Base-by-base conservation (phyloP, 805 yeast genomes). In the Lipomyces chichibuensis region DNA sequence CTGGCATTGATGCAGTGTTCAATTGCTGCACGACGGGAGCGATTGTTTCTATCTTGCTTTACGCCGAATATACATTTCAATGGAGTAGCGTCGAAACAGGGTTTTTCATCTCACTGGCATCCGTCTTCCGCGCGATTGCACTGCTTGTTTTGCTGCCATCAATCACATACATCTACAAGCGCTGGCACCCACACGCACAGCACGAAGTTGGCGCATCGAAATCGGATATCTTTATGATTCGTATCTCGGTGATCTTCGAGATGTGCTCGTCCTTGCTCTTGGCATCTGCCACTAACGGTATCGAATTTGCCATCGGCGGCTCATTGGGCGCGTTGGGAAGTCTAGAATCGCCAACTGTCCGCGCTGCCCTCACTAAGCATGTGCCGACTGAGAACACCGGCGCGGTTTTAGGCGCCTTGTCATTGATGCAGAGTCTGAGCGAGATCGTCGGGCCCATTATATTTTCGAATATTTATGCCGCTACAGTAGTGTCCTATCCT, bases 41-140 rank as follows among this genome's bases (percentile, higher is more conserved):
- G 51, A 35, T 63, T 9, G 35, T 56, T 59, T 59, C 62, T n/a
- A 32, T 71, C 20, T 54, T 76, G 60, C 61, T 77, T 29, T 76
- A 73, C 57, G 69, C 73, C 4, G 77, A 76, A 54, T 59, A 72
- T 53, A 60, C 60, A 53, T 76, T 75, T 65, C 65, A 72, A 29
- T 77, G 78, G 79, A 73, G 77, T 1, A 63, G 76, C 2, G 71
- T 25, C 9, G 27, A 23, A 29, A 52, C 33, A 7, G 77, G 79
- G 9, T 74, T 73, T 61, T 62, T 74, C 52, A 69, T 77, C 62
- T 67, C 78, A 17, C 9, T 75, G 32, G 33, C 69, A 29, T 75
- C 77, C 0, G 57, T 66, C 9, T 57, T 69, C 11, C 70, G 78
- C 20, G 73, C 71, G n/a, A 23, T 75, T 13, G 56, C 71, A 6